A percentile compares a stretch with the other conserved stretches of the same genome.
Conservation (phyloP, 2,329 filamentous ascomycete species). For the Myrmaecium sp. region DNA sequence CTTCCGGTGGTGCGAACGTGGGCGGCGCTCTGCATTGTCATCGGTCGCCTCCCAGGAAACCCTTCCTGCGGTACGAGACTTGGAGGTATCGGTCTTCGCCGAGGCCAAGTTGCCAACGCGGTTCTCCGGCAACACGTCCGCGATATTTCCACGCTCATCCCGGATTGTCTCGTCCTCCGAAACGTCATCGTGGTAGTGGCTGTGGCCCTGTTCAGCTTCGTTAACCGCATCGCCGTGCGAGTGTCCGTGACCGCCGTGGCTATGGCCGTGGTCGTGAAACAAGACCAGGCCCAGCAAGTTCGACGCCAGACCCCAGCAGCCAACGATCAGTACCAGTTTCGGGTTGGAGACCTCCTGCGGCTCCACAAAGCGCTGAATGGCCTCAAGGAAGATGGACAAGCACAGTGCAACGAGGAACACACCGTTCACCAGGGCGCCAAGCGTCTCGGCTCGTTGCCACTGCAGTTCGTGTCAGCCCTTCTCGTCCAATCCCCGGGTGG, state of each 20-base stretch:
- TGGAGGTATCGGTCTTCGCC: constrained; percentile 6
- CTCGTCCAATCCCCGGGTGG: not conserved
- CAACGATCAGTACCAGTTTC: constrained; percentile 75
- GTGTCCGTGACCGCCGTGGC: constrained; percentile 45
- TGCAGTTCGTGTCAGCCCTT: constrained; percentile 24
- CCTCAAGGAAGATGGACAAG: constrained; percentile 90
- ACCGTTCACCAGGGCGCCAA: constrained; percentile 91
- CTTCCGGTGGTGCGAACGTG: too few relatives aligned
- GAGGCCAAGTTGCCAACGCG: constrained; percentile 35
- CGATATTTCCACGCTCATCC: constrained; percentile 41
- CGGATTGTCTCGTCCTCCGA: constrained; percentile 27
- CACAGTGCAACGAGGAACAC: constrained; percentile 95
- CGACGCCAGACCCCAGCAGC: constrained; percentile 66
- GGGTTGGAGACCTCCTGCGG: constrained; percentile 77
- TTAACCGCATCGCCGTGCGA: constrained; percentile 21
- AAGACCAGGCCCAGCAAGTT: constrained; percentile 82
- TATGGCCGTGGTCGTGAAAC: constrained; percentile 84
- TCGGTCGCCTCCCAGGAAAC: constrained; percentile 1
- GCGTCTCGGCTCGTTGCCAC: constrained; percentile 95
- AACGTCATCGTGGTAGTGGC: constrained; percentile 27
- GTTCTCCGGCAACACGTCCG: constrained; percentile 46
- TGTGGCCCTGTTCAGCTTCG: constrained; percentile 36
- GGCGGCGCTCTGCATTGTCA: constrained; percentile 2
- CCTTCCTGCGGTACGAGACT: too few relatives aligned
- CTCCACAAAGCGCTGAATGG: constrained; percentile 79